Evolutionary conservation across 345 rosid species (phyloP), one percentile per base, ranked within the genome.

Genomic region (Euphorbia lathyris): DNA sequence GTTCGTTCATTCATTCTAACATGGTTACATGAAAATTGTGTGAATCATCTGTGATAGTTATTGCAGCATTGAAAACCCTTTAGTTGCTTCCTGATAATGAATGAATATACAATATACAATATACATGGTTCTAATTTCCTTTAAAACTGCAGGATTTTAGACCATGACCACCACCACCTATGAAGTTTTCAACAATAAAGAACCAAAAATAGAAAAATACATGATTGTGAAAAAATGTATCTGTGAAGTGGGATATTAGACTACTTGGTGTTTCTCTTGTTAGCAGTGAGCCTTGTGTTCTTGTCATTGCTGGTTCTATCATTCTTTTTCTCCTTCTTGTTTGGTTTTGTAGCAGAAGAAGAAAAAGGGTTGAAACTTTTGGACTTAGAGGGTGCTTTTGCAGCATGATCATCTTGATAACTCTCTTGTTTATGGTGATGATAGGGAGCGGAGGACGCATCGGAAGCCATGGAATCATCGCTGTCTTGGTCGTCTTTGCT

Each of bases 401-500:
- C 36, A 42, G 66, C 57, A 17, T 55, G 48, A 42, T 48, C 55
- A 42, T 48, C 55, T 73, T 58, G 68, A 58, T 26, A 72, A 20
- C 71, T 72, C 79, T 71, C 52, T 9, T 56, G 74, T 42, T 63
- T 71, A 27, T 77, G 20, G 3, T 55, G 81, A 12, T 77, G 81
- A 74, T 83, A 71, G 61, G 88, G 90, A 13, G 83, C 86, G 2
- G 96, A 89, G 38, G 96, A 89, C 57, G 96, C 96, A 77, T 89
- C 96, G 0, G 96, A 89, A 56, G 87, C 90, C 92, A 87, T 86
- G 0, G 96, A 89, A 77, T 89, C 96, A 66, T 89, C 96, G 58
- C 90, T 87, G 36, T 86, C 89, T 69, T 78, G 85, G 64, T 81
- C 81, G 7, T 72, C 66, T 57, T 74, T 76, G n/a, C n/a, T n/a